Base-by-base conservation (phyloP, 2,329 filamentous ascomycete genomes). In the Trichoderma sp. region DNA sequence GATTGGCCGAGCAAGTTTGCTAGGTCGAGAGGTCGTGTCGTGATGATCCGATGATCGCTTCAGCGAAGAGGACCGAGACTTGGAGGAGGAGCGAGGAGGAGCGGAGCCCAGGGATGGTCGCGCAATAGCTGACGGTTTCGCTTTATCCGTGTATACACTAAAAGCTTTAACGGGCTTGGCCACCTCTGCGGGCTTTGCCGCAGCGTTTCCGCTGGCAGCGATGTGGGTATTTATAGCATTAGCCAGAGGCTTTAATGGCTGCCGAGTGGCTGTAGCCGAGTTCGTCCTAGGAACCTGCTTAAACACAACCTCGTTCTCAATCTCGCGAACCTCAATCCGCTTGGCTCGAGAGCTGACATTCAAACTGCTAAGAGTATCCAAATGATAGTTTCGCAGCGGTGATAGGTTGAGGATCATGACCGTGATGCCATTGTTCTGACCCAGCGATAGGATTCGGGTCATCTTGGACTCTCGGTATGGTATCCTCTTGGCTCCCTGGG, bases 351-450 rank as follows among this genome's bases (percentile, higher is more conserved):
- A 98, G 77, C 95, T 96, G 78, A 98, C 96, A 78, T 97, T 98
- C 68, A 98, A 84, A 74, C 95, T 97, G 81, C 93, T 97, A 6
- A 98, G 86, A 0, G 95, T 98, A 79, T 98, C 95, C 50, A 97
- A 87, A 78, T 98, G 95, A 79, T 97, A 98, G 76, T 93, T 94
- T 73, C 93, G 90, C n/a, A 97, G 87, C 0, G 96, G 95, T 0
- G 95, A 93, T 3, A 98, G 88, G 78, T 98, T 98, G 47, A 98
- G 86, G 72, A 98, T 96, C 96, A 98, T 98, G 78, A 98, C 88
- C 0, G 95, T 98, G 75, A 97, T 90, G 65, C 96, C 95, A 74
- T 97, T 94, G 83, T 98, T 98, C 83, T 98, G 95, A 3, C 95
- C 95, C 9, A 98, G 83, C 0, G 93, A 95, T 30, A 98, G 83